Base-by-base conservation (phyloP, 1,284 basidiomycete genomes). In the Rhodotorula sp. region DNA sequence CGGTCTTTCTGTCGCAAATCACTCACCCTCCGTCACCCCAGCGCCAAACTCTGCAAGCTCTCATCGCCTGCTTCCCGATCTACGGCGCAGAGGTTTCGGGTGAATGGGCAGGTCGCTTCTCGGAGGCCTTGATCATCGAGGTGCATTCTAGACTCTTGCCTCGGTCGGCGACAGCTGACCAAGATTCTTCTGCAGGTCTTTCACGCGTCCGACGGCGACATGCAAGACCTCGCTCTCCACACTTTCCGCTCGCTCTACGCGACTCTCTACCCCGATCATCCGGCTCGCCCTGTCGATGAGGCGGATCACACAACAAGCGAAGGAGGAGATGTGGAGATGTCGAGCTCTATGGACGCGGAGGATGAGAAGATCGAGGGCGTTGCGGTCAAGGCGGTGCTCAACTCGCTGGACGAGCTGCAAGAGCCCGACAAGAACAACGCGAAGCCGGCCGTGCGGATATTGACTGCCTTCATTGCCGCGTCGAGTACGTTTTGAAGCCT, bases 391-490 rank as follows among this genome's bases (percentile, higher is more conserved):
- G 88, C 90, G 1, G 89, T 89, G 71, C 85, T 88, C 68, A 90
- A 94, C 78, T 92, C 90, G 76, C 83, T 93, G 19, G 84, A 86
- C 47, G 87, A 90, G 51, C 81, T 97, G 57, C 85, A 87, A 54
- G 90, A 94, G 77, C 92, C 93, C 0, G 94, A 96, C 80, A 97
- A 96, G 82, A 90, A 86, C 78, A 90, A 92, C 79, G 92, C 93
- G 0, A 87, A 88, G 75, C 88, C 90, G 57, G 91, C 92, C 0
- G 89, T 89, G 56, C 91, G 90, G 78, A 86, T 92, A 29, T 80
- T 97, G 24, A 89, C 88, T 68, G 85, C 88, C 0, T 85, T 94
- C 74, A 84, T 92, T 59, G 67, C 29, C 57, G 54, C 60, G 60
- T 48, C 27, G 10, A 47, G 61, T 62, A 20, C 46, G 46, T 61